Evolutionary conservation across 2,329 filamentous ascomycete species (phyloP), one percentile per base, ranked within the genome.

Genomic region (Harringtonia aguacate): DNA sequence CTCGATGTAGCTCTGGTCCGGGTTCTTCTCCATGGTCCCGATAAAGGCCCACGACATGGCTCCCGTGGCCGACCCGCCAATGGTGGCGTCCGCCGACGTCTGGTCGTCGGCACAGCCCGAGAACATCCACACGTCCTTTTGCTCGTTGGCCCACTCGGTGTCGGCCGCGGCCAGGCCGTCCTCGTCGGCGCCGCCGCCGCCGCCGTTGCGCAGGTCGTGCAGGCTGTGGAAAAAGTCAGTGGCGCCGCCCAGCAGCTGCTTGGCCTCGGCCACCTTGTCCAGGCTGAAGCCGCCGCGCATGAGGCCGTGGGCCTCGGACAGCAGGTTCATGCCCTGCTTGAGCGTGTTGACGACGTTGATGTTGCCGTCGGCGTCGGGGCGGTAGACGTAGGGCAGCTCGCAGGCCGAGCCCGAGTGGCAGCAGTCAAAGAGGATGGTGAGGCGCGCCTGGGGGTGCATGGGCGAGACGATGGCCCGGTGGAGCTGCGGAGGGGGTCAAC

Each of bases 351-450:
- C 61, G 20, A 77, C 53, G 47, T 63, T 70, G 44, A 79, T 64
- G 45, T 75, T 72, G 34, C 75, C 75, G 12, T 77, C 69, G 22
- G 65, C 66, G 50, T 79, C 73, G 4, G 66, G 65, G 21, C 72
- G 70, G 54, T 73, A 79, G 18, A 79, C 69, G 47, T 63, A 79
- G 0, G 76, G 75, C 2, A 80, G 58, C 46, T 79, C 75, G 34
- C 76, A 64, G 0, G 73, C 75, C 1, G 73, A 76, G 27, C 75
- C 75, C 3, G 70, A 75, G 56, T 79, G 76, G 52, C 76, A 80
- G 57, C 75, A 79, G 55, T 80, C 76, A 52, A 80, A 70, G 24
- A 79, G 58, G 50, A 76, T 66, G 53, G 73, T 75, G 14, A 77
- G 61, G 2, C 69, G 69, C 49, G 67, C 70, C 13, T 59, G 63